Evolutionary conservation across 2,329 filamentous ascomycete species (phyloP), one percentile per base, ranked within the genome.

Genomic region (Ceratocystis harringtonii): DNA sequence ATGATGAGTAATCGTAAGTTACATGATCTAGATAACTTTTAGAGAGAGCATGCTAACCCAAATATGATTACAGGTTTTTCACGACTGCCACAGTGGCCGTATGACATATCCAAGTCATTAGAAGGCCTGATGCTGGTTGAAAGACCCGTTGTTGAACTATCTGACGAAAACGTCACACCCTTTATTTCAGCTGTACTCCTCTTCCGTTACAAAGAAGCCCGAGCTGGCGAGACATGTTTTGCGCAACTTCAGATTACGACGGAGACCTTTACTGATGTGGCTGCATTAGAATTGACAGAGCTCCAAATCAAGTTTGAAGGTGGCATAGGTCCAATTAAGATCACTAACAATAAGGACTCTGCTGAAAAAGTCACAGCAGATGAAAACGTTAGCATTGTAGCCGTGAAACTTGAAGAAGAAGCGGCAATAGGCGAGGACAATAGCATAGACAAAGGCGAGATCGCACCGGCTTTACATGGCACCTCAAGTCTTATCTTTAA

Each of bases 171-270:
- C 50, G 73, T 80, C 1, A 74, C 79, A n/a, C 81, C 81, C 0
- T 82, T 84, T 62, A 70, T 86, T 6, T 75, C 76, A 2, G 76
- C 80, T 2, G 78, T 79, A 0, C 86, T 86, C 68, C 76, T 80
- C 2, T 88, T 88, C 70, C 78, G 79, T 67, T 75, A 77, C 44
- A 79, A 80, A 41, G 81, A 84, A 68, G 80, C 81, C 30, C 84
- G 82, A 68, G 84, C 85, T 5, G 85, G 85, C 15, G 83, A 87
- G 65, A 76, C 73, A 3, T 82, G 80, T 69, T 76, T 72, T 55
- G 82, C 82, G 4, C 85, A 88, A 70, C 74, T 88, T 44, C 73
- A 77, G 1, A 75, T 88, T 22, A 78, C 74, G 7, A 87, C 84
- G 0, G 77, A 80, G 41, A 83, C 85, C 0, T 77, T 84, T 19